Evolutionary conservation across 805 yeast species (phyloP).

Genomic region (Allodekkera sacchari): DNA sequence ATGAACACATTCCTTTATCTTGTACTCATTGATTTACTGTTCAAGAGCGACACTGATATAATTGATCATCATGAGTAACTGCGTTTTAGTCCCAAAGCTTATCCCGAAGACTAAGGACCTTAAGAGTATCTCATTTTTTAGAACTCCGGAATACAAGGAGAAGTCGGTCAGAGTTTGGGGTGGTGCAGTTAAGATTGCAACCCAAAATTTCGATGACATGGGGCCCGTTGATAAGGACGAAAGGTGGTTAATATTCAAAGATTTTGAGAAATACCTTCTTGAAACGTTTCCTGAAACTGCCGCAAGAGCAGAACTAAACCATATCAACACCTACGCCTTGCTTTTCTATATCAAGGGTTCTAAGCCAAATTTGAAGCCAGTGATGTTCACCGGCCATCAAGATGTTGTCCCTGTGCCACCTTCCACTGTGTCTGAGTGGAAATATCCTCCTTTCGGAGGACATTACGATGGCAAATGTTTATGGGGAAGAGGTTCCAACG

Average conservation of each 20-base stretch:
- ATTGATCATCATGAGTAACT: too few relatives aligned
- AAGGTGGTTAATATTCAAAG: slow-evolving; percentile 42
- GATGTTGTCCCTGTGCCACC: slow-evolving; percentile 41
- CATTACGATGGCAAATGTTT: slow-evolving; percentile 27
- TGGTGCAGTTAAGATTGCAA: slow-evolving; percentile 39
- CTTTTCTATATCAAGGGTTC: slow-evolving; percentile 37
- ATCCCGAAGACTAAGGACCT: too few relatives aligned
- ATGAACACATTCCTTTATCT: too few relatives aligned
- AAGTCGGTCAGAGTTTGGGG: slow-evolving; percentile 4
- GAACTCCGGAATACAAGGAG: slow-evolving; percentile 3
- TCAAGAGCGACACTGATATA: too few relatives aligned
- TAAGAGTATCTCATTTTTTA: too few relatives aligned
- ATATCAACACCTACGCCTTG: slow-evolving; percentile 35
- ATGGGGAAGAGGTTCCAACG: slow-evolving; percentile 32
- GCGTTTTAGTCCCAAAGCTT: too few relatives aligned
- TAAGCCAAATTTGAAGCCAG: slow-evolving; percentile 29
- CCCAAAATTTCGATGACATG: slow-evolving; percentile 37
- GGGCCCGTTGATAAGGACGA: slow-evolving; percentile 37
- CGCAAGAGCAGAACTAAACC: slow-evolving; percentile 24
- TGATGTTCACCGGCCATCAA: slow-evolving; percentile 40
- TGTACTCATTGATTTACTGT: too few relatives aligned
- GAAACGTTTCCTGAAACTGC: slow-evolving; percentile 32
- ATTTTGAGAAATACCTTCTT: slow-evolving; percentile 38
- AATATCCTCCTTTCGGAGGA: slow-evolving; percentile 29
- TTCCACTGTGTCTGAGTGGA: slow-evolving; percentile 30